phyloP scores from a whole-genome alignment of 345 rosid genomes.

The Salix viminalis region DNA sequence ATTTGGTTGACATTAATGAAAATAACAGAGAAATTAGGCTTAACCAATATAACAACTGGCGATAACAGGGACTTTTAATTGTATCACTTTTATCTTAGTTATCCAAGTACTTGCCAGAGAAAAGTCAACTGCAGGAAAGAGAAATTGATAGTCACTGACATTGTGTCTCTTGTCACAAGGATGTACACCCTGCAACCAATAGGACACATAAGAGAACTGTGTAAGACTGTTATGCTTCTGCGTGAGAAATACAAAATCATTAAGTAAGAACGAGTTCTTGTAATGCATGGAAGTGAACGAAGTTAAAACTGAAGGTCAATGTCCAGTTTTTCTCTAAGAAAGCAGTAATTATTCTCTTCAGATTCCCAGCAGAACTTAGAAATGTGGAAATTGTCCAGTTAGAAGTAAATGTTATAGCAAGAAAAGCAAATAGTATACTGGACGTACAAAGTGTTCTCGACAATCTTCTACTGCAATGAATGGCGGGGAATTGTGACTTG shows the following conservation, averaged over 20 bases:
- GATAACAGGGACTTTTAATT: not conserved
- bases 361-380: not conserved
- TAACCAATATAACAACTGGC: slow-evolving; percentile 10
- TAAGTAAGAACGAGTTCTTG: not conserved
- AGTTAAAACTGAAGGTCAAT: not conserved
- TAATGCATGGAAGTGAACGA: not conserved
- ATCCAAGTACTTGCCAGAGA: slow-evolving; percentile 65
- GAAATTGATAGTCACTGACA: slow-evolving; percentile 69
- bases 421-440: not conserved
- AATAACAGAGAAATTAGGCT: not conserved
- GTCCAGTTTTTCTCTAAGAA: not conserved
- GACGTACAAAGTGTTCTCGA: slow-evolving; percentile 88
- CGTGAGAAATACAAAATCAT: not conserved
- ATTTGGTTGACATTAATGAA: not conserved
- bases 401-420: not conserved
- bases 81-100: slow-evolving; percentile 28
- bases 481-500: slow-evolving; percentile 77
- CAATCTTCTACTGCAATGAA: slow-evolving; percentile 76
- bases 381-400: not conserved
- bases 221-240: not conserved
- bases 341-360: not conserved
- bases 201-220: not conserved
- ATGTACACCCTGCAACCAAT: slow-evolving; percentile 70
- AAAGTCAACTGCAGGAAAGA: slow-evolving; percentile 92
- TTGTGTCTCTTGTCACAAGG: slow-evolving; percentile 82